A percentile compares a stretch with the other conserved stretches of the same genome.
phyloP scores from a whole-genome alignment of 192 early-diverging fungal species.

The Umbelopsis ramanniana region DNA sequence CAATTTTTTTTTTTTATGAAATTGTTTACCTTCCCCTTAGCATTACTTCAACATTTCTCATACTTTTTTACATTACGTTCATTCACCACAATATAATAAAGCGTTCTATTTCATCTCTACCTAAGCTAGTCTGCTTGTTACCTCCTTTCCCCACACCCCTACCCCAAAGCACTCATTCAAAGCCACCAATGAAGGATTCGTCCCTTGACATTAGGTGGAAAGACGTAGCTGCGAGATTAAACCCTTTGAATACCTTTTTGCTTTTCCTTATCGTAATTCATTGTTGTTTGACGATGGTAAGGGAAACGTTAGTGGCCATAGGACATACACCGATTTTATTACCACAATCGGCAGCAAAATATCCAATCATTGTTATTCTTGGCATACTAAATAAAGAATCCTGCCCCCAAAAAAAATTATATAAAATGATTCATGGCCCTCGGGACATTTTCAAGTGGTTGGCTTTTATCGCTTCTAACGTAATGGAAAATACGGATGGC shows the following conservation, averaged over 20 bases:
- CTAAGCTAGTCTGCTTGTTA: neutral
- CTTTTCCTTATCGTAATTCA: neutral
- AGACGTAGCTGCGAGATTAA: slow-evolving; percentile 19
- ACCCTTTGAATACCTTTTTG: neutral
- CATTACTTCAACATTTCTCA: neutral
- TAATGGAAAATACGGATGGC: slow-evolving; percentile 4
- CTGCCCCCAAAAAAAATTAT: neutral
- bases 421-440: neutral
- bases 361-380: slow-evolving; percentile 16
- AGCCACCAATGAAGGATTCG: slow-evolving; percentile 18
- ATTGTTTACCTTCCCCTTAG: too few relatives aligned
- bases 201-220: slow-evolving; percentile 17
- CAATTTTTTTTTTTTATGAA: too few relatives aligned
- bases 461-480: neutral
- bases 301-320: too few relatives aligned
- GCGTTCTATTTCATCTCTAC: neutral
- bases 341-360: neutral
- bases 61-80: neutral
- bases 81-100: neutral
- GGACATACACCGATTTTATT: too few relatives aligned
- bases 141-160: neutral
- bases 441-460: slow-evolving; percentile 13
- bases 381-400: slow-evolving; percentile 15
- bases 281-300: too few relatives aligned
- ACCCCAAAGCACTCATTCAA: slow-evolving; percentile 14